Base-by-base conservation (phyloP, 2,329 filamentous ascomycete genomes). In the Tolypocladium ovalisporum region DNA sequence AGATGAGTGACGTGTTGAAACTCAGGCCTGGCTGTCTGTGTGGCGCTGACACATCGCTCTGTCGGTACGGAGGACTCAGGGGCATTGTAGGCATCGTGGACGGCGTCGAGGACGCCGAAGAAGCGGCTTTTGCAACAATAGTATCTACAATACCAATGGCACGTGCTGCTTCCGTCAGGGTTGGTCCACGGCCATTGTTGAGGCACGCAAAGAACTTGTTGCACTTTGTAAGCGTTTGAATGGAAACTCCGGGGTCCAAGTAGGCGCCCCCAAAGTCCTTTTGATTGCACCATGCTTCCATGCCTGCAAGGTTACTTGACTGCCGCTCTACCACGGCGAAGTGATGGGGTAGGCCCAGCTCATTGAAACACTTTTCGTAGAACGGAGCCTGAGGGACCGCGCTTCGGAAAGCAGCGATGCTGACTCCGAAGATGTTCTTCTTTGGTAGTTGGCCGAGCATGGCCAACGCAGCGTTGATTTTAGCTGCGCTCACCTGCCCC, bases 141-240 rank as follows among this genome's bases (percentile, higher is more conserved):
- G 89, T 94, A 67, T 95, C 90, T 40, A 94, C 81, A 62, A 91
- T 84, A 13, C 90, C 90, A 60, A 91, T 94, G 1, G 86, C 84
- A 2, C 84, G 80, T 42, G 88, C 89, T 10, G 90, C 88, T 64
- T 91, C 88, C 9, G 87, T 90, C 54, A 93, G 73, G 1, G 79
- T 74, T 0, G 82, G 82, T 0, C 81, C 80, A 1, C 73, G 67
- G 0, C 80, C 79, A 57, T 73, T 74, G 59, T 80, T 79, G 24
- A 82, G 65, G 3, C 72, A 73, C 6, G 76, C 66, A 61, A 83
- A 82, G 65, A 82, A 80, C 1, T 71, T 66, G 61, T 75, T 80
- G 49, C 75, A 70, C 22, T 82, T 82, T 37, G 88, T 79, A 58
- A 89, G 83, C 13, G 80, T 77, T 51, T 79, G 73, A 64, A 81